Conservation (phyloP, 495 filamentous ascomycete species). For the Penicillium maclennaniae region DNA sequence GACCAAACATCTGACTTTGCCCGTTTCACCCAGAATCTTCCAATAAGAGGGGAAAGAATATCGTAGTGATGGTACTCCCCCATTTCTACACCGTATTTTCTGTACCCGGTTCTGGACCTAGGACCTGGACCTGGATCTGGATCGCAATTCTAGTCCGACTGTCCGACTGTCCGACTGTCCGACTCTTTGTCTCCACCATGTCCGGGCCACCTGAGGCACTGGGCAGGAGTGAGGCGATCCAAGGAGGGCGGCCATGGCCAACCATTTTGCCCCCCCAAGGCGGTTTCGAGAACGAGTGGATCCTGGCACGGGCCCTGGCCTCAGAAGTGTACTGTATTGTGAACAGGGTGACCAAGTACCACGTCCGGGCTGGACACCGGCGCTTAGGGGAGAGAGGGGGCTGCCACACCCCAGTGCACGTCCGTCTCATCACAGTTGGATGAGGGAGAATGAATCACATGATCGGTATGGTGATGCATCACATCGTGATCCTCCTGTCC, state of each 20-base stretch:
- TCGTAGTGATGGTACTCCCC: background rate
- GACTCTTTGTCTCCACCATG: background rate
- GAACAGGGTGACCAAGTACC: too few relatives aligned
- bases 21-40: conserved; percentile 3
- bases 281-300: conserved; percentile 23
- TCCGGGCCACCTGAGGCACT: background rate
- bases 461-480: conserved; percentile 7
- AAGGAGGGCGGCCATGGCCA: conserved; percentile 7
- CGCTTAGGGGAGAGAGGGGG: conserved; percentile 6
- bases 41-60: background rate
- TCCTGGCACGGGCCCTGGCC: conserved; percentile 7
- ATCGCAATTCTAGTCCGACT: background rate
- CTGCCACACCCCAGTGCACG: too few relatives aligned
- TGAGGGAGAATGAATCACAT: conserved; percentile 11
- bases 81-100: background rate
- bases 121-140: background rate
- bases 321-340: background rate
- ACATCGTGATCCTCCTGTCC: background rate
- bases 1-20: background rate
- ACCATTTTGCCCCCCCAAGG: conserved; percentile 9
- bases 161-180: too few relatives aligned
- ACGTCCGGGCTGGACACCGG: too few relatives aligned
- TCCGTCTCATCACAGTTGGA: background rate
- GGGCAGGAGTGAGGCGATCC: conserved; percentile 20
- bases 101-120: background rate